Evolutionary conservation across 495 filamentous ascomycete species (phyloP).

Genomic region (Hyaloscypha hepaticicola): DNA sequence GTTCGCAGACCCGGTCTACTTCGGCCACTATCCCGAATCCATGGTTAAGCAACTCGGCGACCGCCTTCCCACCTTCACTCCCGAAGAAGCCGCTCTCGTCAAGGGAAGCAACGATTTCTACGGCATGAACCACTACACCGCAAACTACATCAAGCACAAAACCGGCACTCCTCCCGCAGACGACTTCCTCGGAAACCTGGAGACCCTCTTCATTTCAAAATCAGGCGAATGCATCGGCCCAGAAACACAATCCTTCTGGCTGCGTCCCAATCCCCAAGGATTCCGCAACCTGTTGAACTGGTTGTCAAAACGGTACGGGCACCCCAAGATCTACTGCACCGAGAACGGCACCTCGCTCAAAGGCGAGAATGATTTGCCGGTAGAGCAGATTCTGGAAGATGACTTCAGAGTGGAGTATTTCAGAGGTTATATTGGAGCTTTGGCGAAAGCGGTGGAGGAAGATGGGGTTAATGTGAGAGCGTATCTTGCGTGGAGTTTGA

Average conservation of each 20-base stretch:
- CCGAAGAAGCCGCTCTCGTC: constrained; percentile 64
- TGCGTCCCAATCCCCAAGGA: constrained; percentile 66
- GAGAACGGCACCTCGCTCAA: constrained; percentile 80
- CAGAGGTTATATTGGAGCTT: constrained; percentile 66
- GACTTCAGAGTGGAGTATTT: constrained; percentile 77
- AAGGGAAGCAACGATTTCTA: constrained; percentile 80
- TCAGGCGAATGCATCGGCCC: constrained; percentile 66
- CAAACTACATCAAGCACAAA: constrained; percentile 77
- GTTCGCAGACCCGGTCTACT: constrained; percentile 76
- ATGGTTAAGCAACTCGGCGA: constrained; percentile 72
- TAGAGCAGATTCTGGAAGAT: constrained; percentile 68
- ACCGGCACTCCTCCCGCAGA: constrained; percentile 53
- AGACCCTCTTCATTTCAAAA: constrained; percentile 67
- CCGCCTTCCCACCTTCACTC: constrained; percentile 63
- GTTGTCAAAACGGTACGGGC: constrained; percentile 72
- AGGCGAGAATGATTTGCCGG: constrained; percentile 71
- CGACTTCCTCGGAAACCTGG: constrained; percentile 70
- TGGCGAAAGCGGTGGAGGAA: constrained; percentile 63
- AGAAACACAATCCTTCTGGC: constrained; percentile 74
- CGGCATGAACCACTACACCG: constrained; percentile 84
- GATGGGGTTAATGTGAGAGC: constrained; percentile 71
- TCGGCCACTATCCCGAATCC: constrained; percentile 71
- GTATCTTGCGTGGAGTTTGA: constrained; percentile 79
- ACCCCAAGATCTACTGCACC: constrained; percentile 77
- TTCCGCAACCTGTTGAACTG: constrained; percentile 77